Evolutionary conservation across 345 rosid species (phyloP).

Genomic region (Citropsis articulata): DNA sequence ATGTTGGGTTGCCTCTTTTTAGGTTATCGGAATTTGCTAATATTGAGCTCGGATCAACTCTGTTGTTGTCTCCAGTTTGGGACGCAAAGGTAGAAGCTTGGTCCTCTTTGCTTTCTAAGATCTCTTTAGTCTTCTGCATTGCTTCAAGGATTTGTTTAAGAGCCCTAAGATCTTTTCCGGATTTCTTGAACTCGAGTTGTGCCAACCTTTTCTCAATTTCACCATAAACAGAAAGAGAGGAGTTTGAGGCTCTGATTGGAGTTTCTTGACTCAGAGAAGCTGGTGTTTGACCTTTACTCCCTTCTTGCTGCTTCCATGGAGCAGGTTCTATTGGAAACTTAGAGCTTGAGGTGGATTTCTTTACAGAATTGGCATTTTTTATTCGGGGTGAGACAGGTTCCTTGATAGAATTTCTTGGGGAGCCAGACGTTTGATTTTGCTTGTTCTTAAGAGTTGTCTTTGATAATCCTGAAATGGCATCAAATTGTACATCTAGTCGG

Average conservation of each 20-base stretch:
- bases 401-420: conserved; percentile 44
- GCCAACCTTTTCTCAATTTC: conserved; percentile 79
- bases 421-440: conserved; percentile 35
- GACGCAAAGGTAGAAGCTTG: conserved; percentile 25
- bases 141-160: conserved; percentile 84
- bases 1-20: conserved; percentile 27
- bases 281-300: conserved; percentile 42
- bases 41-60: conserved; percentile 30
- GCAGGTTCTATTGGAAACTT: conserved; percentile 63
- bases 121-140: conserved; percentile 63
- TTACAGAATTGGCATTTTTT: conserved; percentile 38
- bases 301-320: conserved; percentile 65
- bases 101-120: conserved; percentile 37
- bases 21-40: conserved; percentile 15
- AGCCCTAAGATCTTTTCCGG: conserved; percentile 87
- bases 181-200: conserved; percentile 64
- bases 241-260: conserved; percentile 25
- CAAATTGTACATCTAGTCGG: conserved; percentile 21
- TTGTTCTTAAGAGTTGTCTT: conserved; percentile 31
- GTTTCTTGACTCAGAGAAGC: conserved; percentile 26
- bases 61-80: conserved; percentile 22
- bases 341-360: conserved; percentile 40
- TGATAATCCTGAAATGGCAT: conserved; percentile 26
- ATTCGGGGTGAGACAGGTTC: conserved; percentile 41
- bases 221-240: conserved; percentile 57